Evolutionary conservation across 306 rosid genomes (phyloP).

Genomic region (Lathyrus sativus): DNA sequence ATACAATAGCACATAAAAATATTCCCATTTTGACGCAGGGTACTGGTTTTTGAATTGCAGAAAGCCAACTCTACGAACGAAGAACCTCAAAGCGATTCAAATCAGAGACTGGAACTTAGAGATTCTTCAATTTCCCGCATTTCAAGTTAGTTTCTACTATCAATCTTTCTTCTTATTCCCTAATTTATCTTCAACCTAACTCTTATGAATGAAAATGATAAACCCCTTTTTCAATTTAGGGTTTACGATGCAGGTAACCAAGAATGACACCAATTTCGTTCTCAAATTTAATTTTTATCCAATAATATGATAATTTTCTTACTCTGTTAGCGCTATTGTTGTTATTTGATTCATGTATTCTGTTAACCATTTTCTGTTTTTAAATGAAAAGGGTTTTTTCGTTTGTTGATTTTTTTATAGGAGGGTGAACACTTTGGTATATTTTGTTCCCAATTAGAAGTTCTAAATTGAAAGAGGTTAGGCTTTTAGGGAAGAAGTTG

Average conservation of each 20-base stretch:
- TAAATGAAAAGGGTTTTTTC: background rate
- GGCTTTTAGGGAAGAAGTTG: constrained; percentile 29
- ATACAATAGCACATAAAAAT: too few species aligned
- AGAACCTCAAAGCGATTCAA: constrained; percentile 18
- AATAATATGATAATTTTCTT: background rate
- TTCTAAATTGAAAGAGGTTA: constrained; percentile 27
- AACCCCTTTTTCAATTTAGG: constrained; percentile 9
- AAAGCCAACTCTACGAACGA: constrained; percentile 2
- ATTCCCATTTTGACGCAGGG: too few species aligned
- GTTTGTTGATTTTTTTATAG: background rate
- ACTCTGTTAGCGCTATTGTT: background rate
- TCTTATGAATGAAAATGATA: background rate
- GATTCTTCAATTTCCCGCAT: background rate
- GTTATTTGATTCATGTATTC: background rate
- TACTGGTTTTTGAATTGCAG: background rate
- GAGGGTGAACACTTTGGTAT: background rate
- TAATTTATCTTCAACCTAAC: constrained; percentile 1
- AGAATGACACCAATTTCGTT: too few species aligned
- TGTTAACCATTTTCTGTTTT: constrained; percentile 4
- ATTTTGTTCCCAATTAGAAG: constrained; percentile 4
- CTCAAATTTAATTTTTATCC: background rate
- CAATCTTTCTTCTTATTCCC: background rate
- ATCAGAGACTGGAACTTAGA: background rate
- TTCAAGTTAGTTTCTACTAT: constrained; percentile 30
- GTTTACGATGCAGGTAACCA: constrained; percentile 4